Base-by-base conservation (phyloP, 805 yeast species). In the Scheffersomyces stipitis region DNA sequence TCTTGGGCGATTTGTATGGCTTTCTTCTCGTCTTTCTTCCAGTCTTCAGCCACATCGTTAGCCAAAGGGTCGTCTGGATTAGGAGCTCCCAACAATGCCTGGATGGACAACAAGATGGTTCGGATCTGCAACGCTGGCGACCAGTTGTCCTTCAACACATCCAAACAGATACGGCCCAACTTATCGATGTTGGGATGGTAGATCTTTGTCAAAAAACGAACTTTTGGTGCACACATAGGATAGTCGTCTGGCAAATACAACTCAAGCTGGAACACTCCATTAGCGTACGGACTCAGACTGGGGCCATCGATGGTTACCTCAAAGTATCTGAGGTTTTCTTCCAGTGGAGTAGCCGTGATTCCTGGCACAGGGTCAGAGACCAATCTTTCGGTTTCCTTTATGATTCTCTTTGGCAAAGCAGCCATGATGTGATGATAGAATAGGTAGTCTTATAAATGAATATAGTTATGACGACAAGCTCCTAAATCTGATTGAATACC, bases 61-160 rank as follows among this genome's bases (percentile, higher is more conserved):
- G 98, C 98, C 49, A 93, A 73, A 1, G 99, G 99, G 63, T 93
- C 99, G 58, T 93, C 96, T 2, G 99, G 99, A 53, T 93, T 93
- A 8, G 99, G 99, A 4, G 96, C 89, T 2, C 96, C 96, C 35
- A 93, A 67, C 38, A 93, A 69, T 0, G 98, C 97, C 64, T 93
- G 99, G 41, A 93, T 84, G 7, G 96, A 86, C 38, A 93, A 71
- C 44, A 93, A 68, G 16, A 93, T 84, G 6, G 98, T 93, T 62
- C 98, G 76, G 46, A 93, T 93, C 60, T 93, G 98, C 42, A 91
- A 71, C 0, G 99, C 99, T 3, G 99, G 98, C 7, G 96, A 86
- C 99, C 99, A 93, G 65, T 91, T 90, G 51, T 86, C 80, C 66
- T 91, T 93, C 58, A 93, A 73, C 28, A 93, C 97, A 59, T 93